Evolutionary conservation across 768 basidiomycete genomes (phyloP), one percentile per base, ranked within the genome.

Genomic region (Kwoniella sp.): DNA sequence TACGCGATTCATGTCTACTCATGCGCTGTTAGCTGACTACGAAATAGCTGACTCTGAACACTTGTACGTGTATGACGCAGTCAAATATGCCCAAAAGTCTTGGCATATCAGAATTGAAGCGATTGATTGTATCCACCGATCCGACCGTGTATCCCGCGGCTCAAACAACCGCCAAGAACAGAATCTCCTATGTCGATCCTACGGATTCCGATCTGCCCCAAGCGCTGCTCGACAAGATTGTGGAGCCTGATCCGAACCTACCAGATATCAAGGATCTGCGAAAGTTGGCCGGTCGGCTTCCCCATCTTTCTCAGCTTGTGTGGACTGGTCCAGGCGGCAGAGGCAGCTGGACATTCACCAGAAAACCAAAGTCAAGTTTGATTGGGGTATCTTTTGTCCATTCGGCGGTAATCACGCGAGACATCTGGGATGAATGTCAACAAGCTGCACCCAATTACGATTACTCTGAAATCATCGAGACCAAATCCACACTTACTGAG

Each of bases 301-400:
- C 69, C 6, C 22, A 40, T 10, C 52, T 70, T 13, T 21, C 26
- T 9, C 15, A 13, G 13, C n/a, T 70, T 2, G 26, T 22, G 1
- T 70, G 65, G 69, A 56, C 46, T 1, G 68, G 68, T 5, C 27
- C 58, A 44, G 63, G 63, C 21, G 69, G 65, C 10, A 60, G 63
- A 58, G 69, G 69, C 13, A n/a, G 29, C 30, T 70, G 69, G 69
- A 24, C 7, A 1, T 57, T 65, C 56, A 9, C 7, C 9, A 30
- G 58, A 12, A 55, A 58, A 24, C 24, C 46, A 25, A 17, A 40
- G 22, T 52, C 55, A 7, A 29, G 15, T 26, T 9, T 56, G 5
- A 37, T 62, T 33, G 51, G 54, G 19, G 47, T 69, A n/a, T 15
- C 37, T 12, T 69, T 69, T 54, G 44, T 26, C 6, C 64, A 65